A percentile compares a stretch with the other conserved stretches of the same genome.
phyloP scores from a whole-genome alignment of 805 yeast genomes.

The Lachancea sp. region DNA sequence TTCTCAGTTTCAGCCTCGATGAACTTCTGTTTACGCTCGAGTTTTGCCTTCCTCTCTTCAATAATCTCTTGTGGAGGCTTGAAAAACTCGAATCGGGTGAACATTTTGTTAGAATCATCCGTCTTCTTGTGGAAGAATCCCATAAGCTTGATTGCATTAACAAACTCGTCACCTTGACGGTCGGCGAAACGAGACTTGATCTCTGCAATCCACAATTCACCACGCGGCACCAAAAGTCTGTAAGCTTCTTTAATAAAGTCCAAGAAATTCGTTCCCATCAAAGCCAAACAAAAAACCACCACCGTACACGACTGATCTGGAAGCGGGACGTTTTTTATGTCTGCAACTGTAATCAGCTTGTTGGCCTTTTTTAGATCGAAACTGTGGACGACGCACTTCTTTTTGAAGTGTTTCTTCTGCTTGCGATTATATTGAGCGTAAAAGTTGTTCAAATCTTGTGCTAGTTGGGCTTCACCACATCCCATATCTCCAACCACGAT shows the following conservation, averaged over 20 bases:
- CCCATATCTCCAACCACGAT: conserved; percentile 97
- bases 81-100: conserved; percentile 88
- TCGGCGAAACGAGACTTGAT: conserved; percentile 88
- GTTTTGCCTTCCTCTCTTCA: conserved; percentile 53
- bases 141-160: conserved; percentile 60
- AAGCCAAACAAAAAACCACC: conserved; percentile 88
- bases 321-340: conserved; percentile 84
- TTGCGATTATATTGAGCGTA: conserved; percentile 33
- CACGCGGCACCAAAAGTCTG: conserved; percentile 79
- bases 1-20: conserved; percentile 63
- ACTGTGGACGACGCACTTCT: conserved; percentile 66
- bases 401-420: conserved; percentile 34
- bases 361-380: conserved; percentile 90
- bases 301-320: conserved; percentile 71
- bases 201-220: conserved; percentile 96
- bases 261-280: conserved; percentile 95
- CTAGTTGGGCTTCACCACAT: conserved; percentile 93
- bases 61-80: conserved; percentile 71
- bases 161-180: conserved; percentile 71
- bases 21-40: conserved; percentile 58
- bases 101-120: conserved; percentile 86
- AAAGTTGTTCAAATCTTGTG: conserved; percentile 55
- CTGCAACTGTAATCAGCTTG: conserved; percentile 91
- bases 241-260: conserved; percentile 89
- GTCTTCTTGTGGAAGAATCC: conserved; percentile 89